Percentiles rank a stretch among this genome's conserved stretches.
Evolutionary conservation across 2,329 filamentous ascomycete genomes (phyloP).

Genomic region (Paecilomyces sp.): DNA sequence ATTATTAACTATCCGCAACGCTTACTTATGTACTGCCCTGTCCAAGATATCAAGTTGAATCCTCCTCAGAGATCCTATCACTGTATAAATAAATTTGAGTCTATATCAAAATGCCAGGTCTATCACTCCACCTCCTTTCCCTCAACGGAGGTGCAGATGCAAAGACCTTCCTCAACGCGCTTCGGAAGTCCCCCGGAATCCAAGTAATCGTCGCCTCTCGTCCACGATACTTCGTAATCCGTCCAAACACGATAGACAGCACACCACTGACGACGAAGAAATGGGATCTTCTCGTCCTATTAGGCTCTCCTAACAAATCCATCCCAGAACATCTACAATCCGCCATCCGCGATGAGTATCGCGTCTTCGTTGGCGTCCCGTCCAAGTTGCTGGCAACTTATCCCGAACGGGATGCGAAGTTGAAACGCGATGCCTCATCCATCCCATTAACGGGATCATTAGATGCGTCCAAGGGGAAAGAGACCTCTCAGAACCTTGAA

Average conservation of each 20-base stretch:
- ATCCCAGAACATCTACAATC: slow-evolving; percentile 14
- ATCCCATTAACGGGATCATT: slow-evolving; percentile 20
- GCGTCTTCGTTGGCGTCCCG: slow-evolving; percentile 25
- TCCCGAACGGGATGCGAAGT: slow-evolving; percentile 13
- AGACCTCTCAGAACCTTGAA: slow-evolving; percentile 46
- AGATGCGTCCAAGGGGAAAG: slow-evolving; percentile 20
- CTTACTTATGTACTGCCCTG: background rate
- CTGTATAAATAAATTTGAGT: background rate
- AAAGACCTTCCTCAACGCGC: slow-evolving; percentile 18
- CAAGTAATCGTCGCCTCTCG: slow-evolving; percentile 28
- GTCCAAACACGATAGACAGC: slow-evolving; percentile 23
- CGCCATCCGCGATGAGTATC: slow-evolving; percentile 22
- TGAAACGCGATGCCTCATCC: slow-evolving; percentile 11
- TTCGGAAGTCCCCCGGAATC: slow-evolving; percentile 15
- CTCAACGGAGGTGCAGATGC: slow-evolving; percentile 16
- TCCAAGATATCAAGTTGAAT: background rate
- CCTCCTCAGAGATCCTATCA: too few species aligned
- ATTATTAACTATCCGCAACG: background rate
- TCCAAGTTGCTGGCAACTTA: slow-evolving; percentile 26
- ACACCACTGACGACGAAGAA: slow-evolving; percentile 16
- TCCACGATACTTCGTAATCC: slow-evolving; percentile 29
- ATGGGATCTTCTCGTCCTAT: slow-evolving; percentile 32
- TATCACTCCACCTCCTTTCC: slow-evolving; percentile 27
- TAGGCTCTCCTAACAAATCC: slow-evolving; percentile 6
- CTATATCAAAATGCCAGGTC: slow-evolving; percentile 21